phyloP scores from a whole-genome alignment of 1,284 basidiomycete species.

The Ustilago trichophora region DNA sequence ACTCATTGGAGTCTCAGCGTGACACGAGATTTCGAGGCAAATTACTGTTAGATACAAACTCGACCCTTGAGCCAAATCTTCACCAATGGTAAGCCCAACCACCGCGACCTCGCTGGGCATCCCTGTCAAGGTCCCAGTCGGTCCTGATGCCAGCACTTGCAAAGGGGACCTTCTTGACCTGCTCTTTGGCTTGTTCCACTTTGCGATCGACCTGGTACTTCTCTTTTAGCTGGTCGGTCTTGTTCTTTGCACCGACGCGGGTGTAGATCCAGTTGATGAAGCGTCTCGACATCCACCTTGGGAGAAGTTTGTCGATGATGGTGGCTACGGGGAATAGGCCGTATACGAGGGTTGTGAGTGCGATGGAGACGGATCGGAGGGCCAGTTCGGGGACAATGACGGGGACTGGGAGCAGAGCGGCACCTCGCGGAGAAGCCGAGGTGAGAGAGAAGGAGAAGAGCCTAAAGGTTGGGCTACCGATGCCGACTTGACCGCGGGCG shows the following conservation, averaged over 20 bases:
- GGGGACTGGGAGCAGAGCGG: slow-evolving; percentile 48
- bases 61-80: no score
- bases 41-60: no score
- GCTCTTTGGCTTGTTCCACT: slow-evolving; percentile 39
- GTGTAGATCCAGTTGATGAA: slow-evolving; percentile 49
- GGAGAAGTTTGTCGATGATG: slow-evolving; percentile 53
- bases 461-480: slow-evolving; percentile 50
- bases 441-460: slow-evolving; percentile 53
- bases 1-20: no score
- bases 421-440: slow-evolving; percentile 53
- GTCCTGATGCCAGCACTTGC: slow-evolving; percentile 55
- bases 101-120: slow-evolving; percentile 33
- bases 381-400: slow-evolving; percentile 53
- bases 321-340: slow-evolving; percentile 55
- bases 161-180: slow-evolving; percentile 51
- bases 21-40: no score
- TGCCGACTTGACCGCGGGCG: slow-evolving; percentile 7
- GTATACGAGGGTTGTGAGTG: slow-evolving; percentile 43
- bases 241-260: slow-evolving; percentile 44
- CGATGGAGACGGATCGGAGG: slow-evolving; percentile 42
- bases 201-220: slow-evolving; percentile 41
- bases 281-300: slow-evolving; percentile 32
- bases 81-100: slow-evolving; percentile 49
- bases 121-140: slow-evolving; percentile 44
- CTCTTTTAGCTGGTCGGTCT: slow-evolving; percentile 33